Conservation (phyloP, 2,329 filamentous ascomycete species). For the Exophiala alcalophila region DNA sequence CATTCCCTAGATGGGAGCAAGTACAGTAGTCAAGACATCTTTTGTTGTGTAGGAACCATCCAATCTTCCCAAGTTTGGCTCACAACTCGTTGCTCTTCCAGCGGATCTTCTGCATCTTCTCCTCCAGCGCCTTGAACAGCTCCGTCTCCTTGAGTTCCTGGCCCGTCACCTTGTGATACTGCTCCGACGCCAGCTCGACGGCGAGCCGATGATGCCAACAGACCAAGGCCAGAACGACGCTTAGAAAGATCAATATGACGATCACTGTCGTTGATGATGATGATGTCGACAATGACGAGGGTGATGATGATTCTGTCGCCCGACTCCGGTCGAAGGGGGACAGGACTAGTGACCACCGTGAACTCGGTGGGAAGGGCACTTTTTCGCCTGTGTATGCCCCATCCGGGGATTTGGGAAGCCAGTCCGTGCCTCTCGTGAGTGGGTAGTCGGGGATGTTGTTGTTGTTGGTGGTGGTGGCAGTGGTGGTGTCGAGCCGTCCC, state of each 20-base stretch:
- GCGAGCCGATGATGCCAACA: conserved; percentile 8
- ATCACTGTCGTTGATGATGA: conserved; percentile 5
- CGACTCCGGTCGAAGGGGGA: too few species aligned
- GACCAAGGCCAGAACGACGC: conserved; percentile 1
- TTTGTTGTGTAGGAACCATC: too few species aligned
- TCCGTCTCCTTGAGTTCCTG: conserved; percentile 10
- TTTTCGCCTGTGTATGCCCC: conserved; percentile 14
- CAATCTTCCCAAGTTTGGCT: too few species aligned
- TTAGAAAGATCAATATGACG: conserved; percentile 7
- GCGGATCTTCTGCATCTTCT: conserved; percentile 11
- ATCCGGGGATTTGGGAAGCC: conserved; percentile 13
- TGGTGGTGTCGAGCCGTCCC: too few species aligned
- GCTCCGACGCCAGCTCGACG: conserved; percentile 6
- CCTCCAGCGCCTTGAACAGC: conserved; percentile 9
- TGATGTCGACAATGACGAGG: too few species aligned
- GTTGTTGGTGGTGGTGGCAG: too few species aligned
- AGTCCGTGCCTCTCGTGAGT: neutral
- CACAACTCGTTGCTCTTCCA: conserved; percentile 11
- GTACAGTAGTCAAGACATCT: too few species aligned
- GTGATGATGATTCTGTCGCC: too few species aligned
- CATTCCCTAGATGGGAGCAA: too few species aligned
- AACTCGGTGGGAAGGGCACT: conserved; percentile 6
- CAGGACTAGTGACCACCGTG: neutral
- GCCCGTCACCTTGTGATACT: conserved; percentile 10
- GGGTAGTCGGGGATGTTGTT: conserved; percentile 1